Evolutionary conservation across 495 filamentous ascomycete genomes (phyloP).

Genomic region (Astrothelium macrocarpum): DNA sequence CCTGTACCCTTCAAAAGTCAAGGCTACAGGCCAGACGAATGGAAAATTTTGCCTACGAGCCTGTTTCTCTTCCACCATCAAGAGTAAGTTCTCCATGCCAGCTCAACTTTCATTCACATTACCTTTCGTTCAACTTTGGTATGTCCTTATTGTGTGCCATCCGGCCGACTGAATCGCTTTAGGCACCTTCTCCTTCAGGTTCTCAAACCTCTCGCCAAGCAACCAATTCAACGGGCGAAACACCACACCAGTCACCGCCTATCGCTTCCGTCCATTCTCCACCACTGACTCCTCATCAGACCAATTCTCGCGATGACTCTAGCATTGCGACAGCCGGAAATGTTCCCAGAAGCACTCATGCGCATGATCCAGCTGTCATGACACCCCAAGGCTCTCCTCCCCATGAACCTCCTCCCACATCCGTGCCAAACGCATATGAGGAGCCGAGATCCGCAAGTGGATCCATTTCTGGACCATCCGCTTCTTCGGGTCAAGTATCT

Average conservation of each 20-base stretch:
- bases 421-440: constrained; percentile 15
- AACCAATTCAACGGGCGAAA: constrained; percentile 34
- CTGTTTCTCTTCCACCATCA: constrained; percentile 76
- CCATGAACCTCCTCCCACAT: constrained; percentile 28
- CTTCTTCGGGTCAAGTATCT: constrained; percentile 24
- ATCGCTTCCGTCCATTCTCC: constrained; percentile 69
- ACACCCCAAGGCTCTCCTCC: constrained; percentile 51
- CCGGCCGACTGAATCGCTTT: constrained; percentile 26
- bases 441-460: constrained; percentile 32
- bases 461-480: constrained; percentile 24
- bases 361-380: constrained; percentile 45
- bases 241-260: constrained; percentile 41
- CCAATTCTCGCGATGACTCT: constrained; percentile 44
- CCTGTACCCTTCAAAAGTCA: constrained; percentile 59
- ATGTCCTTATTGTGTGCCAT: neutral
- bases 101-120: constrained; percentile 20
- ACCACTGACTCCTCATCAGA: constrained; percentile 77
- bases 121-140: no score
- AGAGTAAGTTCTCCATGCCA: constrained; percentile 50
- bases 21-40: constrained; percentile 72
- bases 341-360: constrained; percentile 6
- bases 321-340: constrained; percentile 15
- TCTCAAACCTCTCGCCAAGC: constrained; percentile 21
- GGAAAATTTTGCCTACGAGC: constrained; percentile 76
- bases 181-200: constrained; percentile 38